Evolutionary conservation across 1,139 yeast genomes (phyloP), one percentile per base, ranked within the genome.

Genomic region (Diutina pseudorugosa): DNA sequence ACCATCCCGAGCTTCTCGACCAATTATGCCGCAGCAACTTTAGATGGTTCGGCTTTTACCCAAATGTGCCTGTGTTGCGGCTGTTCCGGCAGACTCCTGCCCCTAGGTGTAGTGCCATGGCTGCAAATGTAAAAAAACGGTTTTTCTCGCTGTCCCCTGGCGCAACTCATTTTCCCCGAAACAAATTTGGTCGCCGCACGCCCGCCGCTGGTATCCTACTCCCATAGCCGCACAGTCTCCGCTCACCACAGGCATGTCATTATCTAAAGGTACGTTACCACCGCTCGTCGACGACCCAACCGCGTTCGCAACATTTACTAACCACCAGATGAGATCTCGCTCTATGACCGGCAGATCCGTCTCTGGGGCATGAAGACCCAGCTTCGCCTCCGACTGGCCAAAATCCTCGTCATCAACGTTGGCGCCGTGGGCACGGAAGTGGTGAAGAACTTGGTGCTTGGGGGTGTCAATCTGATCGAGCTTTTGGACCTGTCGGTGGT

Each of bases 361-460:
- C 75, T 93, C 42, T 93, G 99, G 99, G 98, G 98, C 12, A 75
- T 93, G 69, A 94, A 87, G 30, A 95, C 98, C 16, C 99, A 93
- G 66, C 75, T 81, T 51, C 72, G 90, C 52, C 79, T 93, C 71
- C 75, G 95, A 50, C 79, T 83, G 27, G 85, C 97, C 16, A 78
- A 77, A 53, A 74, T 91, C 8, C 71, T 93, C 52, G 63, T 90
- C 43, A 71, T 89, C 40, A 83, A 84, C 57, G 61, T 86, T 36
- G 84, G 89, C 9, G 87, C 87, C 0, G 72, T 85, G 11, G 93
- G 94, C 3, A 80, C 84, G 27, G 97, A 90, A 64, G 75, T 84
- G 14, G 83, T 85, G 45, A 93, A 93, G 67, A 91, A 91, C 66
- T 68, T 93, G 52, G 93, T 88, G 14, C 74, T 93, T 47, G 95